Evolutionary conservation across 345 rosid genomes (phyloP), one percentile per base, ranked within the genome.

Genomic region (Bruguiera gymnorhiza): DNA sequence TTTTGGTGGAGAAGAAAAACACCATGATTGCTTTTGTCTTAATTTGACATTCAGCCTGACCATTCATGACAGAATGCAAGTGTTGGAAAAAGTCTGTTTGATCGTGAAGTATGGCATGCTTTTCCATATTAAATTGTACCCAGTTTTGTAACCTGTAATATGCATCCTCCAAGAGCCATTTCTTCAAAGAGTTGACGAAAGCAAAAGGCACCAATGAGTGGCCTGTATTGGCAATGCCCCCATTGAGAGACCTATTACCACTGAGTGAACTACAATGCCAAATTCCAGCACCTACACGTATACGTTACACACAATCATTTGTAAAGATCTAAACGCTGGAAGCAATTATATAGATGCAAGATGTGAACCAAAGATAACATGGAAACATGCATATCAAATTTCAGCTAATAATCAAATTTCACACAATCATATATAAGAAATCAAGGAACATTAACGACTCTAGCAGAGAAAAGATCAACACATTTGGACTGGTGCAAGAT

Each of bases 101-200:
- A 50, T 43, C 26, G 10, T 3, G 1, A 2, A 8, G 11, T 6
- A 32, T 6, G 6, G 32, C 3, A 23, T 23, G 13, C 10, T 21
- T 30, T 21, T 46, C 18, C 16, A 67, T 54, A 24, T 34, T 39
- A 58, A 5, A 62, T 1, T 46, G 37, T 19, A 36, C 18, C 5
- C 3, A 13, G 18, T 43, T 13, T 43, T 3, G 15, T 24, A 61
- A 86, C 93, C 88, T 88, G 93, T 43, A 87, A 82, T 59, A 91
- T 91, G 87, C 97, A 86, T 26, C 95, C 95, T 2, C 93, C 92
- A 21, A 85, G 95, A 37, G 89, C 97, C 97, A 85, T 89, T 55
- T 96, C 96, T 82, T 89, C 97, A 56, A 89, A 91, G 86, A 91
- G 83, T 82, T 87, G 96, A 70, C 86, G 95, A 85, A 92, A 92